A percentile compares a stretch with the other conserved stretches of the same genome.
Conservation (phyloP, 345 rosid species). For the Brassica nigra region DNA sequence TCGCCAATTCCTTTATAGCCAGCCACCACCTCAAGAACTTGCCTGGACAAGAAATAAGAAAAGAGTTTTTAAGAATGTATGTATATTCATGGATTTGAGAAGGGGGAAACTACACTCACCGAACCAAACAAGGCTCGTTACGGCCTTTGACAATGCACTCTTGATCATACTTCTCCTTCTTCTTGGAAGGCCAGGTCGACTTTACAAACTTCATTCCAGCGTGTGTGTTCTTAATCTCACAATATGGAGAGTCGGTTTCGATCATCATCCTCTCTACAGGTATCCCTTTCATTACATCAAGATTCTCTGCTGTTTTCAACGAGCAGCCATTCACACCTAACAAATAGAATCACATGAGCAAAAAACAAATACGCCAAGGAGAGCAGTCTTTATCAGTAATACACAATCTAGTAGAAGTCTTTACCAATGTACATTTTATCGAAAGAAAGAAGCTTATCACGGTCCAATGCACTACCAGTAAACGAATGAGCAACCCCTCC, state of each 20-base stretch:
- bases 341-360: slow-evolving; percentile 20
- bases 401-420: background rate
- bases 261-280: slow-evolving; percentile 94
- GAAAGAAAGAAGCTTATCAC: slow-evolving; percentile 78
- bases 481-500: slow-evolving; percentile 94
- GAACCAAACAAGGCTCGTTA: slow-evolving; percentile 91
- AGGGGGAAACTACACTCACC: slow-evolving; percentile 47
- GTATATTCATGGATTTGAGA: background rate
- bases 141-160: slow-evolving; percentile 81
- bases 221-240: slow-evolving; percentile 83
- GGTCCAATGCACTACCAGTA: slow-evolving; percentile 75
- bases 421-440: slow-evolving; percentile 77
- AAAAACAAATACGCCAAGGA: background rate
- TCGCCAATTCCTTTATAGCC: slow-evolving; percentile 79
- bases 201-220: slow-evolving; percentile 73
- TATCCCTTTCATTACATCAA: slow-evolving; percentile 70
- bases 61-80: background rate
- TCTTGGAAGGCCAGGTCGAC: slow-evolving; percentile 82
- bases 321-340: slow-evolving; percentile 95
- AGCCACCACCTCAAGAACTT: slow-evolving; percentile 93
- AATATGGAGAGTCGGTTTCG: slow-evolving; percentile 98
- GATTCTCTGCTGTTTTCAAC: slow-evolving; percentile 77
- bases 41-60: slow-evolving; percentile 48
- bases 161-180: slow-evolving; percentile 86
- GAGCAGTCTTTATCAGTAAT: slow-evolving; percentile 46